phyloP scores from a whole-genome alignment of 768 basidiomycete genomes.

The Calocera viscosa region DNA sequence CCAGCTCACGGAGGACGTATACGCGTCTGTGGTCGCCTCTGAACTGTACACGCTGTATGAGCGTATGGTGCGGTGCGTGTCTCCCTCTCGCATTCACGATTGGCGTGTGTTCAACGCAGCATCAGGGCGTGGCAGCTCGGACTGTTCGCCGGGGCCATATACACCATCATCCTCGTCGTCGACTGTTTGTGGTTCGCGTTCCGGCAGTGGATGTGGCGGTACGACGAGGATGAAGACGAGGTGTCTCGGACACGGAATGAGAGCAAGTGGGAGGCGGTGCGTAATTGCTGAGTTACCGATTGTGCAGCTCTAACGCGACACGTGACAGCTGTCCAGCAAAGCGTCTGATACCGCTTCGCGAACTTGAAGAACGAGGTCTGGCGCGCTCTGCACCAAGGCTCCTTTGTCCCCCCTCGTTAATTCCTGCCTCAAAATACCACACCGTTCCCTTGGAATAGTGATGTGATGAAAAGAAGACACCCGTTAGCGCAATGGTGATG shows the following conservation, averaged over 20 bases:
- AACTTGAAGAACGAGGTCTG: no score
- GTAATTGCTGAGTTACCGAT: no score
- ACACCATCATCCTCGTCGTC: conserved; percentile 75
- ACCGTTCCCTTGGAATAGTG: no score
- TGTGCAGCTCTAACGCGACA: no score
- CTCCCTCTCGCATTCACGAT: not conserved
- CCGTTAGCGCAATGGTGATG: no score
- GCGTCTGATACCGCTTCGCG: no score
- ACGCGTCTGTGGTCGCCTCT: conserved; percentile 50
- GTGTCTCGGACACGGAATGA: conserved; percentile 54
- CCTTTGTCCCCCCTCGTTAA: no score
- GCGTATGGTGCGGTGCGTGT: conserved; percentile 62
- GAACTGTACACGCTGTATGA: conserved; percentile 61
- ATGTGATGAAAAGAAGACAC: no score
- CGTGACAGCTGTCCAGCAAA: no score
- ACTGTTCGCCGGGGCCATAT: conserved; percentile 71
- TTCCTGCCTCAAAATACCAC: no score
- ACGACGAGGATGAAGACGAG: conserved; percentile 56
- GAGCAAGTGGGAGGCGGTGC: conserved; percentile 27
- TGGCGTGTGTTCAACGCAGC: not conserved
- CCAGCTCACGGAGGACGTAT: conserved; percentile 70
- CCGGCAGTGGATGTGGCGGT: conserved; percentile 72
- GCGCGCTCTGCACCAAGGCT: no score
- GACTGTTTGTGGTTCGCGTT: conserved; percentile 78
- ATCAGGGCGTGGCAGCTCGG: conserved; percentile 64